Evolutionary conservation across 2,329 filamentous ascomycete genomes (phyloP).

Genomic region (Fusarium cyanostomum): DNA sequence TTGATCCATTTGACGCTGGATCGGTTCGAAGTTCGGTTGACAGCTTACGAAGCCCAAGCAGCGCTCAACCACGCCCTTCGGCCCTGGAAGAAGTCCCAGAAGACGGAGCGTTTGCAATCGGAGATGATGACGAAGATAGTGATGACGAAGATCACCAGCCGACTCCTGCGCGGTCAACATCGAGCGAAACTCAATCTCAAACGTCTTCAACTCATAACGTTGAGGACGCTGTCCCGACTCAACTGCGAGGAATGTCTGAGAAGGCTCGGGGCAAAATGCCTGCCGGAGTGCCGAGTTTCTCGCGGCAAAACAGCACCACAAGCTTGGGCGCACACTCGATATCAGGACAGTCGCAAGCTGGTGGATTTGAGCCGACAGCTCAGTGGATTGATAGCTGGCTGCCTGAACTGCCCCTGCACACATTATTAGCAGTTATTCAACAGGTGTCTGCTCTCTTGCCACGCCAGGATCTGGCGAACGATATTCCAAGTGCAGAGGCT

Average conservation of each 20-base stretch:
- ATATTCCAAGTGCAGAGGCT: slow-evolving; percentile 55
- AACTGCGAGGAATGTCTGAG: slow-evolving; percentile 93
- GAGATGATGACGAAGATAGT: slow-evolving; percentile 77
- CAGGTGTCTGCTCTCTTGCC: slow-evolving; percentile 69
- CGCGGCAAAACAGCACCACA: slow-evolving; percentile 87
- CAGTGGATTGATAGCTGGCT: slow-evolving; percentile 95
- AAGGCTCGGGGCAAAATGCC: slow-evolving; percentile 97
- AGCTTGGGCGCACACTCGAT: slow-evolving; percentile 76
- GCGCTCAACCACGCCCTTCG: slow-evolving; percentile 36
- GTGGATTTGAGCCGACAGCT: slow-evolving; percentile 79
- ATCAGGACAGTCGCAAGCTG: slow-evolving; percentile 63
- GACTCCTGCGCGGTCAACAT: slow-evolving; percentile 70
- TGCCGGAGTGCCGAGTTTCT: slow-evolving; percentile 82
- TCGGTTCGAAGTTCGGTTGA: slow-evolving; percentile 72
- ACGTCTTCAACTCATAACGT: slow-evolving; percentile 73
- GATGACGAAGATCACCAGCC: slow-evolving; percentile 62
- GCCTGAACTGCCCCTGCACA: slow-evolving; percentile 89
- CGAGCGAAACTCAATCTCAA: slow-evolving; percentile 69
- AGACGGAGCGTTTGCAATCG: slow-evolving; percentile 85
- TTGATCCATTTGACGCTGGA: slow-evolving; percentile 59
- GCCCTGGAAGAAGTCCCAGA: slow-evolving; percentile 58
- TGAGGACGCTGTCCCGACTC: slow-evolving; percentile 83
- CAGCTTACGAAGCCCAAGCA: slow-evolving; percentile 69
- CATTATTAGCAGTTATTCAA: slow-evolving; percentile 79
- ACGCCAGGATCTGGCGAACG: slow-evolving; percentile 56